Conservation (phyloP, 352 stramenopile genomes). For the Phytopythium delawarense region DNA sequence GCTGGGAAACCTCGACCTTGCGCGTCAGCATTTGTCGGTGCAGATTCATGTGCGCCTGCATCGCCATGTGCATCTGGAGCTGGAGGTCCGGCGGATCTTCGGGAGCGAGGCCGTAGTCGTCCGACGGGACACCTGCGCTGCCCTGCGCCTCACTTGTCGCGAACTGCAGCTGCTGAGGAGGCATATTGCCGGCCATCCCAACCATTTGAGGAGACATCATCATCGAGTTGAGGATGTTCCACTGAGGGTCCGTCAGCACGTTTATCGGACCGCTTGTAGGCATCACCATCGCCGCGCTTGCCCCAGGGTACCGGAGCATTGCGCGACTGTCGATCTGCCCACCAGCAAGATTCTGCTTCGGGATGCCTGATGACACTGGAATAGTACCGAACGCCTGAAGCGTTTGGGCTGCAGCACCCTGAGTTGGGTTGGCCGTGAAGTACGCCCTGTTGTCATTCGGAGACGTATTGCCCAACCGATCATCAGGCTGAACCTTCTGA, state of each 20-base stretch:
- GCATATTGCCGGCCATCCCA: slow-evolving; percentile 25
- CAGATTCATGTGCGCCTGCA: slow-evolving; percentile 88
- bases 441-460: not conserved
- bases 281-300: not conserved
- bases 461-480: not conserved
- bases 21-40: slow-evolving; percentile 85
- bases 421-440: not conserved
- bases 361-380: not conserved
- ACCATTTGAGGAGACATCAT: slow-evolving; percentile 72
- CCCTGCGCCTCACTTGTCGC: slow-evolving; percentile 28
- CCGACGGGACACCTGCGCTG: slow-evolving; percentile 13
- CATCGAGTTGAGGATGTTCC: slow-evolving; percentile 74
- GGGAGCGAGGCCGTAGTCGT: slow-evolving; percentile 49
- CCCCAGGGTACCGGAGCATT: not conserved
- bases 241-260: slow-evolving; percentile 66
- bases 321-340: not conserved
- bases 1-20: slow-evolving; percentile 80
- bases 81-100: slow-evolving; percentile 62
- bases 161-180: slow-evolving; percentile 12
- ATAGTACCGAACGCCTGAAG: not conserved
- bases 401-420: not conserved
- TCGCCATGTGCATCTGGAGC: slow-evolving; percentile 82
- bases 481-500: not conserved
- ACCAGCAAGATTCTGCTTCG: not conserved
- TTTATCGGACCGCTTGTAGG: slow-evolving; percentile 15